phyloP scores from a whole-genome alignment of 805 yeast species.

The Wickerhamiella allomyrinae region DNA sequence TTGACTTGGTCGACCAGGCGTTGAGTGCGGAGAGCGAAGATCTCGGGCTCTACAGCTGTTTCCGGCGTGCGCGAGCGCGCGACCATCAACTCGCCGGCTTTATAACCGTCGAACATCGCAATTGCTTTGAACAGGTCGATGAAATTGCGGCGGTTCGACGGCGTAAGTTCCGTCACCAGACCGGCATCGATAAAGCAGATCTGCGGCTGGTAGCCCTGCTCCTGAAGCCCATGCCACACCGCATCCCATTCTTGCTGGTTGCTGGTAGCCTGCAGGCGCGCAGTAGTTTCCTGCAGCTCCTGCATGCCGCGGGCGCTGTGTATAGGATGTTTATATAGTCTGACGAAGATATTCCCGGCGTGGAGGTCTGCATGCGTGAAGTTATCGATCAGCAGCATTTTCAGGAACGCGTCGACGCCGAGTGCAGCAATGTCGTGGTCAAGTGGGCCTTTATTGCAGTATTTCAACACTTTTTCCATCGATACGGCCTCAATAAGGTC shows the following conservation, averaged over 20 bases:
- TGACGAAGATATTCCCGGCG: constrained; percentile 84
- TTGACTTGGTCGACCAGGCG: constrained; percentile 67
- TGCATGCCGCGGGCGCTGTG: constrained; percentile 11
- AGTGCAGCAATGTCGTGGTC: constrained; percentile 52
- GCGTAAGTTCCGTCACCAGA: constrained; percentile 75
- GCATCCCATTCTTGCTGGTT: constrained; percentile 32
- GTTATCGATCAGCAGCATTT: constrained; percentile 85
- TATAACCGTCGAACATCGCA: constrained; percentile 84
- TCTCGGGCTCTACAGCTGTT: constrained; percentile 68
- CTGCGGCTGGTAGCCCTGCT: constrained; percentile 62
- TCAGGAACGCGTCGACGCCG: constrained; percentile 78
- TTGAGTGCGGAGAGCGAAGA: constrained; percentile 80
- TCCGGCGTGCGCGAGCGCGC: constrained; percentile 92
- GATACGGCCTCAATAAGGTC: constrained; percentile 76
- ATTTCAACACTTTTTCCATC: constrained; percentile 50
- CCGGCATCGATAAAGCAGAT: constrained; percentile 90
- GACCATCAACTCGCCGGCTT: constrained; percentile 90
- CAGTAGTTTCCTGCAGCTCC: constrained; percentile 16
- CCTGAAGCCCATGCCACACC: constrained; percentile 33
- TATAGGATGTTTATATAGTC: constrained; percentile 36
- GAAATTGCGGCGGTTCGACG: constrained; percentile 65
- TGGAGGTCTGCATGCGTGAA: constrained; percentile 95
- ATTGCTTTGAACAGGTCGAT: constrained; percentile 78
- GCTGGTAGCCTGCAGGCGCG: constrained; percentile 15
- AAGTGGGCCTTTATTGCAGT: constrained; percentile 21